phyloP scores from a whole-genome alignment of 345 rosid species.

The Camelina laxa region DNA sequence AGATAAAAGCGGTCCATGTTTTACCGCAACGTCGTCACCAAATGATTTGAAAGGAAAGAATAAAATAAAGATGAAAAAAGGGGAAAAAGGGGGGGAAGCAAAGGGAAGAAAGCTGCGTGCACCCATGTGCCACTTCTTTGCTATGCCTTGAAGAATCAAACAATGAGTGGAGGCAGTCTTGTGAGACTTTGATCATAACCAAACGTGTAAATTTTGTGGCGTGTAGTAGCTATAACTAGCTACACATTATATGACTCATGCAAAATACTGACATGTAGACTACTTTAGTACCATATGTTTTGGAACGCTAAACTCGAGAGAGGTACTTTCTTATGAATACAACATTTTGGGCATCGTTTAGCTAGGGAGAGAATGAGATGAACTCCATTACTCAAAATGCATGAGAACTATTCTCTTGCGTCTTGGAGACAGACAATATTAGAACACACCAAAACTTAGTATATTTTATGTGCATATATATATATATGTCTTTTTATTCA shows the following conservation, averaged over 20 bases:
- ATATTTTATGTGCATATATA: not conserved
- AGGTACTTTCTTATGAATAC: not conserved
- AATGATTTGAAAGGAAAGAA: not conserved
- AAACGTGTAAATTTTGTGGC: not conserved
- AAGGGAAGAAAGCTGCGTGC: too few species aligned
- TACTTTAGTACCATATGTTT: not conserved
- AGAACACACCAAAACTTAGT: not conserved
- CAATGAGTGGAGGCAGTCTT: too few species aligned
- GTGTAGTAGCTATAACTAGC: not conserved
- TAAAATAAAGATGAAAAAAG: constrained; percentile 20
- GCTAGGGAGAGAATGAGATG: not conserved
- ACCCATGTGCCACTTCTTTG: too few species aligned
- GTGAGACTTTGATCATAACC: too few species aligned
- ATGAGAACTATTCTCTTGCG: not conserved
- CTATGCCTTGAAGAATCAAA: too few species aligned
- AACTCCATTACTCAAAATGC: not conserved
- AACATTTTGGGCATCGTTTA: not conserved
- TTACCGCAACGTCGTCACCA: not conserved
- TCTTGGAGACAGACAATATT: not conserved
- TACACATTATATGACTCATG: not conserved
- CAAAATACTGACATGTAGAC: not conserved
- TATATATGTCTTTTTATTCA: not conserved
- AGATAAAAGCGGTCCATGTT: not conserved
- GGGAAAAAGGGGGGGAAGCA: not conserved
- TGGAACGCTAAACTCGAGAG: not conserved